Conservation (phyloP, 1,139 yeast genomes). For the Sugiyamaella sp. region DNA sequence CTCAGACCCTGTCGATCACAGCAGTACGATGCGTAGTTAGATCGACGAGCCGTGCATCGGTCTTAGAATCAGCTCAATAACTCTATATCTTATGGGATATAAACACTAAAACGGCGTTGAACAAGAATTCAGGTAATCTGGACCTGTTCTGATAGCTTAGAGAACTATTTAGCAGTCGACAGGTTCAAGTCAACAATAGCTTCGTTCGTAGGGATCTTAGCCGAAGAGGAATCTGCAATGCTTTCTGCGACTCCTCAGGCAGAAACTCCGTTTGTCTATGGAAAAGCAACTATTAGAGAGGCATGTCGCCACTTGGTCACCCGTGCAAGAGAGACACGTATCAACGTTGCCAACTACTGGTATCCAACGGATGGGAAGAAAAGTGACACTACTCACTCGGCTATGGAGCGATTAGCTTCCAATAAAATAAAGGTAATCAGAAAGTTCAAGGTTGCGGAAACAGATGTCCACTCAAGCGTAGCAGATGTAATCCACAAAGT, state of each 20-base stretch:
- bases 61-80: neutral
- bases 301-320: neutral
- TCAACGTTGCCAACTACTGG: conserved; percentile 3
- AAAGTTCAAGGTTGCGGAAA: neutral
- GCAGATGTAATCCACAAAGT: neutral
- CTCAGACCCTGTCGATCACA: neutral
- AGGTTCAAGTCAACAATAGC: too few relatives aligned
- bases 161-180: too few relatives aligned
- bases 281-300: conserved; percentile 4
- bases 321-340: conserved; percentile 1
- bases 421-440: too few relatives aligned
- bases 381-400: too few relatives aligned
- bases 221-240: neutral
- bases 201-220: too few relatives aligned
- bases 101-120: neutral
- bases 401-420: too few relatives aligned
- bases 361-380: neutral
- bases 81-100: conserved; percentile 10
- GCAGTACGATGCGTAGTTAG: neutral
- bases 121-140: too few relatives aligned
- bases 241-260: neutral
- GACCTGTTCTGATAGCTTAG: too few relatives aligned
- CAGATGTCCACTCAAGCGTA: too few relatives aligned
- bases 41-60: neutral
- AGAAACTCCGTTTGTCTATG: neutral